A percentile compares a stretch with the other conserved stretches of the same genome.
Conservation (phyloP, 176 grass and related monocot species). For the Cenchrus purpureus region DNA sequence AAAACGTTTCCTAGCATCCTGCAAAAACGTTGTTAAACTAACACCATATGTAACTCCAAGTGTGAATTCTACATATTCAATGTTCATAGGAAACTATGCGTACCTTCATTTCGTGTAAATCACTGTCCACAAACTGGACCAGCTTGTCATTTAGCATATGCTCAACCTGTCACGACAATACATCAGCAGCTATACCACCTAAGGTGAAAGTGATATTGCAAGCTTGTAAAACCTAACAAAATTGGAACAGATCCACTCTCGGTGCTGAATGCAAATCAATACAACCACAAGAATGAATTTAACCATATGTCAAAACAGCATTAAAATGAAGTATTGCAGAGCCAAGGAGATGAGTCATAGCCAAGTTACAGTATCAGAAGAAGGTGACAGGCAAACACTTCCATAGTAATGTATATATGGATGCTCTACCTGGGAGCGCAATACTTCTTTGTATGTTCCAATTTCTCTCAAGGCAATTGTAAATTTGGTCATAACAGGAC, state of each 20-base stretch:
- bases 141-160: constrained; percentile 98
- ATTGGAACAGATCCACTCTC: neutral
- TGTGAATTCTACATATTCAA: constrained; percentile 24
- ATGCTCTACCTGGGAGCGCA: constrained; percentile 89
- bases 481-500: constrained; percentile 99
- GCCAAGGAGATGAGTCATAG: neutral
- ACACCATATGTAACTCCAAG: constrained; percentile 29
- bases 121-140: constrained; percentile 93
- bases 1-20: constrained; percentile 94
- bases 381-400: neutral
- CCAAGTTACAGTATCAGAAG: neutral
- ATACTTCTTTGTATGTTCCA: constrained; percentile 97
- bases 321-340: neutral
- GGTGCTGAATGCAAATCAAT: neutral
- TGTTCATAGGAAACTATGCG: constrained; percentile 2
- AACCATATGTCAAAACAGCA: neutral
- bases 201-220: constrained; percentile 8
- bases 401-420: neutral
- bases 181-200: constrained; percentile 35
- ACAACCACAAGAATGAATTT: neutral
- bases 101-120: constrained; percentile 98
- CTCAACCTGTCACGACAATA: constrained; percentile 68
- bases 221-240: constrained; percentile 12
- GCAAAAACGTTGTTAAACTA: constrained; percentile 40
- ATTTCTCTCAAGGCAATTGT: constrained; percentile 99